Evolutionary conservation across 1,284 basidiomycete species (phyloP), one percentile per base, ranked within the genome.

Genomic region (Sporisorium exsertum): DNA sequence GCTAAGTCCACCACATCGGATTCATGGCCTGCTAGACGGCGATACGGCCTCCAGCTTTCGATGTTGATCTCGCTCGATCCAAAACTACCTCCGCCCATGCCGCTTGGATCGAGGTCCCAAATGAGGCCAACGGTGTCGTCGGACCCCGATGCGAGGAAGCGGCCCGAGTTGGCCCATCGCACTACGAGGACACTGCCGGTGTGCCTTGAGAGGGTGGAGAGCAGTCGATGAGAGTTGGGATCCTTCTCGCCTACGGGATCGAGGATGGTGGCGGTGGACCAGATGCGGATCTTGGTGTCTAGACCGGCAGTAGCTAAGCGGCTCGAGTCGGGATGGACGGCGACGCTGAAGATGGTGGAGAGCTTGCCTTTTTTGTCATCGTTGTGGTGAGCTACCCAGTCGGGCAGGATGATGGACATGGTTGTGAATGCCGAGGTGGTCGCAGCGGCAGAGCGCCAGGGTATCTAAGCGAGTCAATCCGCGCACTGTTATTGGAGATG

Each of bases 21-120:
- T 47, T 83, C 81, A 85, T 99, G 96, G 0, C 94, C 97, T 27
- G 94, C 93, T 3, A 99, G 87, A 47, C 95, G 90, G 72, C 94
- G 93, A 79, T 95, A 86, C 3, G 95, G 93, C 84, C 95, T 96
- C 96, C 96, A 99, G 37, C 92, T 93, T 86, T 99, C 97, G n/a
- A 97, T 90, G 56, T 82, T 80, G 55, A 73, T 69, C 53, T 84
- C 83, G 40, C 70, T 74, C 3, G 79, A 80, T 24, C 83, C 82
- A 45, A 84, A 84, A 53, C 76, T 74, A 29, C 66, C 65, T 35
- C 76, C 77, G 7, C 77, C 69, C 55, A 72, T 64, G 20, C 78
- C 79, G 35, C 79, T 66, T 6, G 71, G 72, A 58, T 99, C 95
- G 46, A 96, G 89, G 82, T 96, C 94, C 96, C 96, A 99, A 58